Percentiles rank a stretch among this genome's conserved stretches.
These are phyloP conservation scores for Trichophyton schoenleinii DNA, from an alignment of 2,329 filamentous ascomycete species.

Conservation along the genomic window DNA sequence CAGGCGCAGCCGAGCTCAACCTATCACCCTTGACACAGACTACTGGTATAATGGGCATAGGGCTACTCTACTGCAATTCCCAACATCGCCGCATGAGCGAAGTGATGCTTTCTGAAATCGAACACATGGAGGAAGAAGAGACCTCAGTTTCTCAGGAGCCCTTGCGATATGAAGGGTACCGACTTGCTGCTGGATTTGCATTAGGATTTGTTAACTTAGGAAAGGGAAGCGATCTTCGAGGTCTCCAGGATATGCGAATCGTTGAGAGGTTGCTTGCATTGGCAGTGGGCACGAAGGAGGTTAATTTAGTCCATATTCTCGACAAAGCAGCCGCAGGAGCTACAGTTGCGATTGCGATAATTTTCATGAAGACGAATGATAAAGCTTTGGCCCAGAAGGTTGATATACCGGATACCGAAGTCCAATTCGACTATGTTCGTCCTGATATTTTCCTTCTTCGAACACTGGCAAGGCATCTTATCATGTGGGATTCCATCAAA, in stretches of 20 bases:
- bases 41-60: constrained; percentile 93
- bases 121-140: constrained; percentile 73
- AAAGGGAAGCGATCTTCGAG: constrained; percentile 75
- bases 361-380: constrained; percentile 96
- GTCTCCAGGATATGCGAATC: constrained; percentile 84
- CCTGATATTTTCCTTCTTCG: constrained; percentile 85
- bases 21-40: constrained; percentile 87
- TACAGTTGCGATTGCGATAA: constrained; percentile 74
- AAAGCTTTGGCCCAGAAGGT: constrained; percentile 77
- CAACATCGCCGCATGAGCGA: constrained; percentile 98
- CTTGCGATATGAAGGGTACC: constrained; percentile 87
- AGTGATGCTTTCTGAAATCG: constrained; percentile 95
- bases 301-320: constrained; percentile 81
- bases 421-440: constrained; percentile 91
- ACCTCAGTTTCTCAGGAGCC: constrained; percentile 55
- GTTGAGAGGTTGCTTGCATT: constrained; percentile 77
- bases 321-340: constrained; percentile 91
- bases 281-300: constrained; percentile 78
- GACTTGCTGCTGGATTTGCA: constrained; percentile 83
- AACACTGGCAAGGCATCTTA: constrained; percentile 78
- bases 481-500: constrained; percentile 78
- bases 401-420: constrained; percentile 75
- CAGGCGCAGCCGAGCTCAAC: constrained; percentile 86
- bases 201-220: constrained; percentile 90
- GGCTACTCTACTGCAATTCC: constrained; percentile 82